Evolutionary conservation across 306 rosid species (phyloP), one percentile per base, ranked within the genome.

Genomic region (Prunus salicina): DNA sequence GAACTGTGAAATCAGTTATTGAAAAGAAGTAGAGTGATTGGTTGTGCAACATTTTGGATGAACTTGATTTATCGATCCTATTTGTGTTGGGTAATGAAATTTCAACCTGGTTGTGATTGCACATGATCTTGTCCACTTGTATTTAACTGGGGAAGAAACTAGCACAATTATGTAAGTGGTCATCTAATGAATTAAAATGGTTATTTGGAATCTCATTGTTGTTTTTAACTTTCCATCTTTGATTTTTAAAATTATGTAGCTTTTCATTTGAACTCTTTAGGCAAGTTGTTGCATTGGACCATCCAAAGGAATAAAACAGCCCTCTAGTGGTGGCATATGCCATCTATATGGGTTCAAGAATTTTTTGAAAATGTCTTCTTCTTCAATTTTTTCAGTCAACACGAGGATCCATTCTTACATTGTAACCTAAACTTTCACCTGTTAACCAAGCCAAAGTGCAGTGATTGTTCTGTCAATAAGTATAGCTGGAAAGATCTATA

Each of bases 1-100:
- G 57, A 83, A 89, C 78, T 47, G 86, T 95, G 47, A 92, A 89
- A 80, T 82, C 91, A 50, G 90, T 86, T 73, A 75, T 92, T 82
- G 97, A 90, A 85, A 87, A 64, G 82, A 85, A 88, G 78, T 79
- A 73, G 77, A 69, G 52, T 69, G 60, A 12, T 77, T 82, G 74
- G 50, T 41, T 67, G 73, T 79, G 77, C 69, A 49, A 22, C 60
- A 58, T 75, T 78, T 70, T 63, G 49, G 71, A 61, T 64, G 75
- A 73, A 60, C 58, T 71, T 67, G 55, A 55, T 70, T 55, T 32
- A 22, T 68, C 30, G 67, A 62, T 67, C 73, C 22, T 62, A 24
- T 69, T 32, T 76, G 78, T 62, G 38, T 75, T 80, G 83, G 64
- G 45, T 41, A 45, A 15, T 19, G 65, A 57, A 43, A 71, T 55